Percentiles rank a stretch among this genome's conserved stretches.
Evolutionary conservation across 768 basidiomycete species (phyloP).

Genomic region (Strobilomyces dryophilus): DNA sequence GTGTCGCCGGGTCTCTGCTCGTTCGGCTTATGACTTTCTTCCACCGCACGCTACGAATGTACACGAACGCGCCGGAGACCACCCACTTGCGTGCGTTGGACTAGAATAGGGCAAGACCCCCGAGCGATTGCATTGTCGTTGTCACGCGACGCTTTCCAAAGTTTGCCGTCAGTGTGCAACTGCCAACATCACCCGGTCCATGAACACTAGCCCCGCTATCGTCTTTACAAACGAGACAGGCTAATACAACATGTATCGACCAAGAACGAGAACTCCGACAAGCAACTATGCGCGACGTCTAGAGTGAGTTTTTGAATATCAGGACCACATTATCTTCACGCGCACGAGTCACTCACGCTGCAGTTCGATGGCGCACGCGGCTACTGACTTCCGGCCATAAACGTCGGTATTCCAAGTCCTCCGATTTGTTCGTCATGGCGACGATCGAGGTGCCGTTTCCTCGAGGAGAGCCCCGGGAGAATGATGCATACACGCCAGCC

Average conservation of each 20-base stretch:
- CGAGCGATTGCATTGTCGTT: constrained; percentile 12
- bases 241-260: no score
- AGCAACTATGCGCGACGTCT: no score
- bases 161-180: constrained; percentile 6
- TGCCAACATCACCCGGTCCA: constrained; percentile 20
- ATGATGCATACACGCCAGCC: neutral
- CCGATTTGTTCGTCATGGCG: no score
- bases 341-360: no score
- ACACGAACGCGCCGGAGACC: constrained; percentile 22
- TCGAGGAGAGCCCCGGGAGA: no score
- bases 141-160: constrained; percentile 26
- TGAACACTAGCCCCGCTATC: constrained; percentile 22
- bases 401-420: neutral
- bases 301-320: no score
- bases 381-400: neutral
- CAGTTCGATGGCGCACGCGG: neutral
- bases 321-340: no score
- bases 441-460: no score
- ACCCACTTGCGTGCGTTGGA: neutral
- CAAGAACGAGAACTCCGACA: no score
- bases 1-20: neutral
- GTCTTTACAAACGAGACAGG: no score
- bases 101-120: constrained; percentile 10
- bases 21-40: neutral
- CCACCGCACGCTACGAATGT: neutral